phyloP scores from a whole-genome alignment of 495 filamentous ascomycete species.

The Neurospora sp. region DNA sequence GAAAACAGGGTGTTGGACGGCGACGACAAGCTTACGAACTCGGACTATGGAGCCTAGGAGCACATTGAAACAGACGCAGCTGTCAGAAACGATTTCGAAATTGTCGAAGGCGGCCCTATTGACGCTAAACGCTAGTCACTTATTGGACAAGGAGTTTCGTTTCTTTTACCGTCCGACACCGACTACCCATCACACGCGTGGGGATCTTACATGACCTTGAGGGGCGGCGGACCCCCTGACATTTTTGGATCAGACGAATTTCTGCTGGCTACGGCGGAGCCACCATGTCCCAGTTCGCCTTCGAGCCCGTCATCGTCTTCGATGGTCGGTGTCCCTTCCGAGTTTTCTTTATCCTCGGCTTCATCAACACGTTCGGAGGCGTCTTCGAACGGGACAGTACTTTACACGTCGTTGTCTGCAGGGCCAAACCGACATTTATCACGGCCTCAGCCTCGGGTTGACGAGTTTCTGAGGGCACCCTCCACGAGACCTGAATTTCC shows the following conservation, averaged over 20 bases:
- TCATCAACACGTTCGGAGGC: not conserved
- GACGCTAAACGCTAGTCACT: not conserved
- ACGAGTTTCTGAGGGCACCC: not conserved
- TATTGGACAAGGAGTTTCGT: not conserved
- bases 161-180: not conserved
- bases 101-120: not conserved
- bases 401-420: not conserved
- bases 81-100: not conserved
- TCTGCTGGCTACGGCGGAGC: not conserved
- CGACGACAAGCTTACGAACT: slow-evolving; percentile 40
- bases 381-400: not conserved
- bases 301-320: not conserved
- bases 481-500: not conserved
- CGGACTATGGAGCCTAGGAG: slow-evolving; percentile 25
- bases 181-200: not conserved
- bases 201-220: not conserved
- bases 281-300: not conserved
- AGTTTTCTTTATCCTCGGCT: not conserved
- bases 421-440: not conserved
- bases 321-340: not conserved
- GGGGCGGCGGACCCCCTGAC: not conserved
- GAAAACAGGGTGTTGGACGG: slow-evolving; percentile 37
- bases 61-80: not conserved
- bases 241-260: not conserved
- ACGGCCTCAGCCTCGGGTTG: not conserved